Evolutionary conservation across 2,329 filamentous ascomycete genomes (phyloP), one percentile per base, ranked within the genome.

Genomic region (Ustilaginoidea virens): DNA sequence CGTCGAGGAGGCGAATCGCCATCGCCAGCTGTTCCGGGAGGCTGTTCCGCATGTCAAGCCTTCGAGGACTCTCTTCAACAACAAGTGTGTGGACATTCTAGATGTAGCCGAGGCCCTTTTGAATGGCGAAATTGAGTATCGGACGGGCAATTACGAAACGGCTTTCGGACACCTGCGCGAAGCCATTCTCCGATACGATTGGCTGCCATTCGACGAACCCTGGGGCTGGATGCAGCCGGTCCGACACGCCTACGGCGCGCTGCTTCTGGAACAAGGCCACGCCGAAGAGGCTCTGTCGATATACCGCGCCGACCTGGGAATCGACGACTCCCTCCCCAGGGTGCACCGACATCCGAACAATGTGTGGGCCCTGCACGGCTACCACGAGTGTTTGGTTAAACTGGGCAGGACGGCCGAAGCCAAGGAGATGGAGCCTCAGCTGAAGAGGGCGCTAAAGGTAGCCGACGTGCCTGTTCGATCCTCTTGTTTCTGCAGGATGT

Each of bases 141-240:
- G 80, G 2, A 57, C 58, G 3, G 63, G 62, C 0, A 63, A 75
- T 28, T 62, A 65, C 30, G 61, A 69, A 0, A 27, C 45, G 0
- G 78, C 77, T 0, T 82, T 80, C 42, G 42, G 51, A 3, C 59
- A 68, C 29, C 54, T 85, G 3, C 60, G 63, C 2, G 55, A 54
- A 8, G 63, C 75, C 0, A 69, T 80, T 14, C 43, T 52, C 1
- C 58, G 67, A 3, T 74, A 80, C 36, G 75, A 80, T 40, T 50
- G 47, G 0, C 58, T 83, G 17, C 70, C 69, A 0, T 83, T 80
- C 35, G 73, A 76, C 27, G 79, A 85, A 45, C 79, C 79, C 0
- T 82, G 77, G 77, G 74, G 74, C 0, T 83, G 78, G 77, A 81
- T 83, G 76, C 74, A 80, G 43, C 78, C 78, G 0, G 67, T 70